Evolutionary conservation across 805 yeast genomes (phyloP), one percentile per base, ranked within the genome.

Genomic region (Blastobotrys peoriensis): DNA sequence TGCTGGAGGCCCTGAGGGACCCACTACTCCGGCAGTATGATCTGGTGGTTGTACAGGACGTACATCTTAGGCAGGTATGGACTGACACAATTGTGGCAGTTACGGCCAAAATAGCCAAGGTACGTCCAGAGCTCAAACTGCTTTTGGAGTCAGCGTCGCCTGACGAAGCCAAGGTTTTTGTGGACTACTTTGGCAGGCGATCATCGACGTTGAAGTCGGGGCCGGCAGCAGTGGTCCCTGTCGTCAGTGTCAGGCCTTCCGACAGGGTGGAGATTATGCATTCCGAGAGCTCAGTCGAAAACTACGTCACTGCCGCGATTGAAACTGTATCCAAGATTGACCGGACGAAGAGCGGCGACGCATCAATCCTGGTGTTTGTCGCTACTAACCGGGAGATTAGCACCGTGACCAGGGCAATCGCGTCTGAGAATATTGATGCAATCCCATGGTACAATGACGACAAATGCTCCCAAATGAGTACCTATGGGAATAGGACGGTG

Each of bases 1-100:
- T 86, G 15, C 66, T 93, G 45, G 95, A 86, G 55, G 70, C 83
- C 2, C 57, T 86, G 41, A 57, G 69, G 20, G 91, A 84, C 54
- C 70, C 81, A 0, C 64, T 70, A 39, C 64, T 86, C 44, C 78
- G 74, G 16, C 71, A 73, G 41, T 86, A 85, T 57, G 75, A 81
- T 2, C 79, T 87, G 53, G 73, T 86, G 6, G 78, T 86, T 15
- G 79, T 86, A 73, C 95, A 86, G 66, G 95, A 86, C 65, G 94
- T 94, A 0, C 95, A 86, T 58, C 93, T 83, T 62, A 63, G 95
- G 45, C 72, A 89, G 0, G 64, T 83, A 25, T 83, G 79, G 58
- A 82, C 93, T 0, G 95, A 86, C 63, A 74, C 86, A 1, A 59
- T 84, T 4, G 58, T 86, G 19, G 95, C 94, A 0, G 60, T 85